phyloP scores from a whole-genome alignment of 2,329 filamentous ascomycete genomes.

The Trichophyton rubrum region DNA sequence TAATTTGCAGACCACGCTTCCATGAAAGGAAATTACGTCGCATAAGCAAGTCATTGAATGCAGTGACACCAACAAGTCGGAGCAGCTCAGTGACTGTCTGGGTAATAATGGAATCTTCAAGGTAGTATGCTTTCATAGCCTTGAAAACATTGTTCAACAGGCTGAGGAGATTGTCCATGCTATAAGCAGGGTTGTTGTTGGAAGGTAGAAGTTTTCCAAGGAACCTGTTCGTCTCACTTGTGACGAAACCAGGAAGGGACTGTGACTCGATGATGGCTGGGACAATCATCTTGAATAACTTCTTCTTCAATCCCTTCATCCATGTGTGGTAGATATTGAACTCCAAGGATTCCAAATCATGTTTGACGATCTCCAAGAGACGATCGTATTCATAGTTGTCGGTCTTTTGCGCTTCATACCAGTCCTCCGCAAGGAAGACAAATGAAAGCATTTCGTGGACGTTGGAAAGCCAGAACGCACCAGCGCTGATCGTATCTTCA shows the following conservation, averaged over 20 bases:
- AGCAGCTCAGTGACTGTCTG: constrained; percentile 92
- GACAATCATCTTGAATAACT: constrained; percentile 98
- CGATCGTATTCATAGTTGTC: constrained; percentile 99
- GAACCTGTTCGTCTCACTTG: constrained; percentile 96
- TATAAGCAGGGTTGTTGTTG: constrained; percentile 87
- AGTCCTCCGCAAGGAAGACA: constrained; percentile 96
- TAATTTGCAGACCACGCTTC: constrained; percentile 98
- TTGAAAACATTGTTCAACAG: constrained; percentile 95
- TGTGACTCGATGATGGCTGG: constrained; percentile 98
- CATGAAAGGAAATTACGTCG: constrained; percentile 95
- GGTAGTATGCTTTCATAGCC: constrained; percentile 96
- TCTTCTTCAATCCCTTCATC: constrained; percentile 99
- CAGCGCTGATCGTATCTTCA: constrained; percentile 91
- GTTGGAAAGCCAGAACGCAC: constrained; percentile 97
- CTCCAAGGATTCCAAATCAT: constrained; percentile 92
- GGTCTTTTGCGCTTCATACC: constrained; percentile 98
- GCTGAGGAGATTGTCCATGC: constrained; percentile 96
- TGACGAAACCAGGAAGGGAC: constrained; percentile 94
- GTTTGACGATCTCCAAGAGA: constrained; percentile 95
- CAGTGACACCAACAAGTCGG: constrained; percentile 85
- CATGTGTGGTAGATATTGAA: constrained; percentile 99
- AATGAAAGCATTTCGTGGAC: constrained; percentile 99
- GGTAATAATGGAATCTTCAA: constrained; percentile 90
- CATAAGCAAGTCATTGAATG: constrained; percentile 97
- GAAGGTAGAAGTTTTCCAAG: constrained; percentile 89